Base-by-base conservation (phyloP, 768 basidiomycete genomes). In the Mycena haematopus region DNA sequence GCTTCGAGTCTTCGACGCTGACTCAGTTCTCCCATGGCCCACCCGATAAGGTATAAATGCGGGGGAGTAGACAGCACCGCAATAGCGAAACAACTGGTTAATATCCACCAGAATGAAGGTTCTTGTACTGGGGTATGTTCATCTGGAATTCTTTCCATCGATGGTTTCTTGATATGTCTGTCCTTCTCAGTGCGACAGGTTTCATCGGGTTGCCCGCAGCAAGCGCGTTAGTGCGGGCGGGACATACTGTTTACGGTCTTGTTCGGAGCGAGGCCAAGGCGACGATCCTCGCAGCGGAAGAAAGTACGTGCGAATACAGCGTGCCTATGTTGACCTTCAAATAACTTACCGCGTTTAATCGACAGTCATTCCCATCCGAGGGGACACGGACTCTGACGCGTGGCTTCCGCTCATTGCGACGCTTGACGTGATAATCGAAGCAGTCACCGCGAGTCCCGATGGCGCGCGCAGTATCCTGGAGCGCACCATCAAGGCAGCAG, bases 211-310 rank as follows among this genome's bases (percentile, higher is more conserved):
- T 77, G 8, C 80, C 82, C 8, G 75, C 75, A 19, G 75, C 80
- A 5, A 77, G 80, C 56, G 82, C 82, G 0, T 74, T 82, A 36
- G 72, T 76, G 9, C 78, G 81, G 29, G 78, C 76, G 0, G 82
- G 82, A 0, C 80, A 84, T 57, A 73, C 75, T 24, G 82, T 83
- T 1, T 81, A 80, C 56, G 82, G 82, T n/a, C 66, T 75, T 29
- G 80, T 80, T 0, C 78, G 82, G 44, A 79, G 78, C 0, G 49
- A 58, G 11, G 66, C 49, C 2, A 80, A 79, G 52, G 76, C 70
- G 0, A 75, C 73, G 31, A 50, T 56, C 36, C 73, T 84, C 0
- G 72, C 74, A 0, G 71, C 70, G 11, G 77, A 80, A 64, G 82
- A 84, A 69, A 81, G 79, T 79, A 50, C 51, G 75, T 69, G 4